These are phyloP conservation scores for Trypanosoma rangeli DNA, from an alignment of 208 protist species.

Conservation along the genomic window DNA sequence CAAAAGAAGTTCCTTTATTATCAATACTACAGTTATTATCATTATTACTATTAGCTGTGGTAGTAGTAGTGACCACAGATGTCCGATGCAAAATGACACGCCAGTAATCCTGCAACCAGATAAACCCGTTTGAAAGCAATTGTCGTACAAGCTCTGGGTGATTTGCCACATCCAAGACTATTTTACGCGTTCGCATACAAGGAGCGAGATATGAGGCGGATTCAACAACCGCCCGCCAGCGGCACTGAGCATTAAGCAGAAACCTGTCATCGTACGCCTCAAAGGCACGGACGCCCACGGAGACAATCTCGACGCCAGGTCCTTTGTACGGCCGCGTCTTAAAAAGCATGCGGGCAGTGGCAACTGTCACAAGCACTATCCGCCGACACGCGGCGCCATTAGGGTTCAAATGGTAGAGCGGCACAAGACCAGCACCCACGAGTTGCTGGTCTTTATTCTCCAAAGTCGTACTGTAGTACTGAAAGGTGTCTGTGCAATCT, in stretches of 20 bases:
- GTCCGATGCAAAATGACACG: conserved; percentile 41
- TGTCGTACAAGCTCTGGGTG: conserved; percentile 52
- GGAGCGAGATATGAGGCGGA: conserved; percentile 72
- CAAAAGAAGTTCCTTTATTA: background rate
- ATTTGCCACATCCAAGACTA: conserved; percentile 40
- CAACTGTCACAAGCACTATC: conserved; percentile 81
- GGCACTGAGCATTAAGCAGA: conserved; percentile 62
- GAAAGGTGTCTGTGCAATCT: conserved; percentile 35
- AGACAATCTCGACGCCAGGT: conserved; percentile 88
- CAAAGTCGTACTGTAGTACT: conserved; percentile 30
- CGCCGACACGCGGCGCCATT: conserved; percentile 67
- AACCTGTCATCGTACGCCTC: conserved; percentile 84
- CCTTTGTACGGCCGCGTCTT: conserved; percentile 83
- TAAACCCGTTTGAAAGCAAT: conserved; percentile 71
- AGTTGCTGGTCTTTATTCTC: background rate
- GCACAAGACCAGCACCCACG: conserved; percentile 47
- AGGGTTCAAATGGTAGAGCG: conserved; percentile 86
- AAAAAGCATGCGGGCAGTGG: conserved; percentile 67
- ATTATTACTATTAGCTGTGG: background rate
- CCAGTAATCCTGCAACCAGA: conserved; percentile 75
- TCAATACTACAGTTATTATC: background rate
- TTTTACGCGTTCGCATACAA: conserved; percentile 47
- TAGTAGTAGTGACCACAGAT: background rate
- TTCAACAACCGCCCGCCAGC: conserved; percentile 86
- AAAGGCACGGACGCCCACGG: conserved; percentile 79